These are phyloP conservation scores for Hypoxylon sp. DNA, from an alignment of 2,329 filamentous ascomycete genomes.

Conservation along the genomic window DNA sequence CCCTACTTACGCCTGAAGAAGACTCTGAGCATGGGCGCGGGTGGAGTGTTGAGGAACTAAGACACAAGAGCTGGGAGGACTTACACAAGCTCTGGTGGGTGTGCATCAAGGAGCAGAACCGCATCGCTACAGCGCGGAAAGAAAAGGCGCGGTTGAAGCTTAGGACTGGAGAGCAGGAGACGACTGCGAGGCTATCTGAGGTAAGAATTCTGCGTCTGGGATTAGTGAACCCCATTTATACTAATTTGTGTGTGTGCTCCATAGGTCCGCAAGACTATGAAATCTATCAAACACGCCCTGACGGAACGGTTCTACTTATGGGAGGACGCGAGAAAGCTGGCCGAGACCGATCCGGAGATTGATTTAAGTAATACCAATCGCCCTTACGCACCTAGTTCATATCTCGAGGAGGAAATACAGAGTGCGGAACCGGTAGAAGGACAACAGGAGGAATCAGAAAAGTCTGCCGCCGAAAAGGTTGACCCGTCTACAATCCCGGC, in stretches of 20 bases:
- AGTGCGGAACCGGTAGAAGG: constrained; percentile 30
- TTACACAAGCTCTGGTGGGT: constrained; percentile 95
- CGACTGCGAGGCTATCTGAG: constrained; percentile 70
- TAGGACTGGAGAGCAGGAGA: constrained; percentile 80
- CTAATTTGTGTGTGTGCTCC: constrained; percentile 21
- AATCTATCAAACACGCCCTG: constrained; percentile 84
- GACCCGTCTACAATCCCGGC: constrained; percentile 44
- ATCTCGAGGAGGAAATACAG: constrained; percentile 52
- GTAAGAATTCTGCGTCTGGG: constrained; percentile 61
- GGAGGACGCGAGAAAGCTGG: constrained; percentile 79
- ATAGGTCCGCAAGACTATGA: constrained; percentile 85
- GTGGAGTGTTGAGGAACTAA: constrained; percentile 88
- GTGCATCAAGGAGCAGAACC: constrained; percentile 90
- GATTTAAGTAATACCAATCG: constrained; percentile 66
- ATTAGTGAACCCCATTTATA: constrained; percentile 19
- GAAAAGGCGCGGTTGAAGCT: constrained; percentile 77
- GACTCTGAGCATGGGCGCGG: constrained; percentile 79
- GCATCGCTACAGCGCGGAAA: constrained; percentile 80
- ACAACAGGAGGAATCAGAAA: constrained; percentile 24
- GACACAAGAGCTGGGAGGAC: constrained; percentile 93
- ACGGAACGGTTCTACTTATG: constrained; percentile 92
- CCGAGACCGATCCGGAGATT: constrained; percentile 75
- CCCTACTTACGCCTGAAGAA: constrained; percentile 79
- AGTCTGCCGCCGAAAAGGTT: constrained; percentile 32
- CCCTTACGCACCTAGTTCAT: constrained; percentile 63